A percentile compares a stretch with the other conserved stretches of the same genome.
These are phyloP conservation scores for Macrophomina tecta DNA, from an alignment of 2,329 filamentous ascomycete genomes.

Conservation along the genomic window DNA sequence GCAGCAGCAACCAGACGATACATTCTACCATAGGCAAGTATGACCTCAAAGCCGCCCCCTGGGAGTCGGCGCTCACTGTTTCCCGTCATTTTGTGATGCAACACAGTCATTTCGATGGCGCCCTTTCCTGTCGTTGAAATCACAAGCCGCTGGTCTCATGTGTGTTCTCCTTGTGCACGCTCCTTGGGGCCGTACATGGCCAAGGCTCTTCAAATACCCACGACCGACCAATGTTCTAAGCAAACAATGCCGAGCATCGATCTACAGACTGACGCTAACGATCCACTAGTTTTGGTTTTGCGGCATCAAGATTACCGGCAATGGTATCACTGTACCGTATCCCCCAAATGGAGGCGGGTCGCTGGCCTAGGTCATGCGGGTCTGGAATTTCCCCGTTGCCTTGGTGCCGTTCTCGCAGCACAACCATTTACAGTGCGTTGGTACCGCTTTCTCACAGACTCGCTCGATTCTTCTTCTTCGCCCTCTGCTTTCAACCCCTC, in stretches of 20 bases:
- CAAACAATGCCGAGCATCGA: background rate
- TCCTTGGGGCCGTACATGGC: background rate
- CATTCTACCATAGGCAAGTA: too few species aligned
- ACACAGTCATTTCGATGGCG: too few species aligned
- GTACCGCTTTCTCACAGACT: too few species aligned
- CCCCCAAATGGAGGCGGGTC: background rate
- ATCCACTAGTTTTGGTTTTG: background rate
- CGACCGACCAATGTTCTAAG: background rate
- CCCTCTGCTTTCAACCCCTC: too few species aligned
- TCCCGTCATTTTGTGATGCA: too few species aligned
- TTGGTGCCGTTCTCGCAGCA: too few species aligned
- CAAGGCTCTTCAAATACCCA: slow-evolving; percentile 1
- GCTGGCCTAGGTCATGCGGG: background rate
- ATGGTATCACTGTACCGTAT: background rate
- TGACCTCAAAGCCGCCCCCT: too few species aligned
- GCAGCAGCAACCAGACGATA: too few species aligned
- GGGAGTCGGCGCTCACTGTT: too few species aligned
- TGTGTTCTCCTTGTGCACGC: background rate
- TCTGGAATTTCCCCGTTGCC: background rate
- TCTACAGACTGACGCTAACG: background rate
- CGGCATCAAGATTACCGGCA: background rate
- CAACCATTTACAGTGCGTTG: too few species aligned
- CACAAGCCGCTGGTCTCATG: too few species aligned
- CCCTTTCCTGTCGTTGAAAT: background rate
- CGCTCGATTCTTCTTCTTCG: too few species aligned